These are phyloP conservation scores for Durusdinium trenchii DNA, from an alignment of 73 alveolate genomes.

Conservation along the genomic window DNA sequence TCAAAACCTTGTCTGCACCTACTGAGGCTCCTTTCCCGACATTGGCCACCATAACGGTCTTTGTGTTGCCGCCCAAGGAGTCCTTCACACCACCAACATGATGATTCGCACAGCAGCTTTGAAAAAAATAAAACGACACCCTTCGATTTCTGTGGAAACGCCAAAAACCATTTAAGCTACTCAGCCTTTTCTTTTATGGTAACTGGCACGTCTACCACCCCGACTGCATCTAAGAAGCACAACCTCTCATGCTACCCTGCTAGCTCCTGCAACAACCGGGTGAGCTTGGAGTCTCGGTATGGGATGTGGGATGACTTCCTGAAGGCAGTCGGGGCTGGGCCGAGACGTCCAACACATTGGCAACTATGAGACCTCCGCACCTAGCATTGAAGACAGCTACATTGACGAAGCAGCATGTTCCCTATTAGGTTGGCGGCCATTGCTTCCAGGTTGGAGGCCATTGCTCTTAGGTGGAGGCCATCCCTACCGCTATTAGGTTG, in stretches of 20 bases:
- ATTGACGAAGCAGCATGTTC: too few species aligned
- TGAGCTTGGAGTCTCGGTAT: conserved; percentile 97
- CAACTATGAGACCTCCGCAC: not conserved
- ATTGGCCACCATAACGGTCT: conserved; percentile 99
- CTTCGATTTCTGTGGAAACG: not conserved
- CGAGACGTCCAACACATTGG: not conserved
- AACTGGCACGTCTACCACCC: not conserved
- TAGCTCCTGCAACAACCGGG: conserved; percentile 97
- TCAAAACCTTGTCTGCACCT: too few species aligned
- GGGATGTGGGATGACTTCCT: conserved; percentile 97
- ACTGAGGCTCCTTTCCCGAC: conserved; percentile 95
- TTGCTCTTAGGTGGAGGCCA: too few species aligned
- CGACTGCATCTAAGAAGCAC: not conserved
- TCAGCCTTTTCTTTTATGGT: too few species aligned
- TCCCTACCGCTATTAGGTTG: too few species aligned
- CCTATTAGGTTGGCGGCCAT: too few species aligned
- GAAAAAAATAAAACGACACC: not conserved
- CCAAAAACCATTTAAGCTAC: too few species aligned
- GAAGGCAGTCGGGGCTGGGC: not conserved
- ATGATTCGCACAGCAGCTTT: conserved; percentile 96
- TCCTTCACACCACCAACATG: too few species aligned
- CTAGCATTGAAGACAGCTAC: too few species aligned
- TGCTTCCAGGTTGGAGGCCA: too few species aligned
- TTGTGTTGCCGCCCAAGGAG: conserved; percentile 99
- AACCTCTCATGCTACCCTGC: not conserved